Evolutionary conservation across 2,329 filamentous ascomycete species (phyloP).

Genomic region (Xylariaceae sp.): DNA sequence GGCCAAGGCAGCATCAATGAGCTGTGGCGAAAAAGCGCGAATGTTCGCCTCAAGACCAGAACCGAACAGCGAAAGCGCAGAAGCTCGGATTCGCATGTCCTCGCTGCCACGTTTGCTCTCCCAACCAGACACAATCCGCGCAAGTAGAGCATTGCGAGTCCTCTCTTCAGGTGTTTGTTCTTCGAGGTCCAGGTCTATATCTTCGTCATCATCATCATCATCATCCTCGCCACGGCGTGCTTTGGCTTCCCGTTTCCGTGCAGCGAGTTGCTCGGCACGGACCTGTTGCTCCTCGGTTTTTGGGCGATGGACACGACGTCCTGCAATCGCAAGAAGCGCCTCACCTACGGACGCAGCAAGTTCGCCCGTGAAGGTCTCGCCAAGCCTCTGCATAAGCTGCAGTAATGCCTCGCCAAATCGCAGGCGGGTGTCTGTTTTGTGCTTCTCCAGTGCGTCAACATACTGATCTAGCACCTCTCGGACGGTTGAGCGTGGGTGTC

Average conservation of each 20-base stretch:
- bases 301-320: conserved; percentile 55
- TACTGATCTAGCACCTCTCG: conserved; percentile 63
- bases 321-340: conserved; percentile 58
- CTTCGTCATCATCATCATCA: conserved; percentile 16
- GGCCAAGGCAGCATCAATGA: conserved; percentile 55
- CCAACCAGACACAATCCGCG: conserved; percentile 62
- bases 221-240: neutral
- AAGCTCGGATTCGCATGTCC: conserved; percentile 64
- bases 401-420: conserved; percentile 64
- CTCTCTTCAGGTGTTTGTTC: conserved; percentile 36
- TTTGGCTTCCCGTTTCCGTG: conserved; percentile 33
- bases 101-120: conserved; percentile 60
- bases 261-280: conserved; percentile 44
- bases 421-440: conserved; percentile 57
- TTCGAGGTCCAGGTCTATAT: conserved; percentile 18
- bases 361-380: conserved; percentile 50
- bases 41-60: conserved; percentile 56
- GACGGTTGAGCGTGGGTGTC: conserved; percentile 57
- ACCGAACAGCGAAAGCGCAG: conserved; percentile 62
- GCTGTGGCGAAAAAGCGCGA: conserved; percentile 46
- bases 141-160: conserved; percentile 46
- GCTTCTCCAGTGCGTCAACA: conserved; percentile 56
- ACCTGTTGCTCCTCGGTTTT: conserved; percentile 54
- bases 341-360: conserved; percentile 48
- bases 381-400: conserved; percentile 58